These are phyloP conservation scores for Ophiocordyceps camponoti-saundersi DNA, from an alignment of 2,329 filamentous ascomycete genomes.

Conservation along the genomic window DNA sequence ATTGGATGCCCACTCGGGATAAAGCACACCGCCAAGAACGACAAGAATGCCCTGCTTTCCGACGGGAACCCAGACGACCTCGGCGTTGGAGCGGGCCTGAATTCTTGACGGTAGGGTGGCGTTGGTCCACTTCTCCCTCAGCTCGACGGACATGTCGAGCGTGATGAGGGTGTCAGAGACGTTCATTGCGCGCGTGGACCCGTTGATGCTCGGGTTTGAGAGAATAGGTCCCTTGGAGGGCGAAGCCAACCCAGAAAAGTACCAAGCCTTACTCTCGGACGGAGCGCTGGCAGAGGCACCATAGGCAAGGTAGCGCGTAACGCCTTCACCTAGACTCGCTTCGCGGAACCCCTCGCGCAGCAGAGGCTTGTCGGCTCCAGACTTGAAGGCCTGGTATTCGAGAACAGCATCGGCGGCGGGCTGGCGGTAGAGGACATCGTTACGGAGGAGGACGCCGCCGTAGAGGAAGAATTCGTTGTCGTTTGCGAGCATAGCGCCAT, in stretches of 20 bases:
- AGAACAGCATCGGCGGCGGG: constrained; percentile 27
- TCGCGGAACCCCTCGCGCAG: constrained; percentile 27
- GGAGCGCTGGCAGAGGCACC: constrained; percentile 48
- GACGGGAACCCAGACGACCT: constrained; percentile 62
- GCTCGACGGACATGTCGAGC: constrained; percentile 38
- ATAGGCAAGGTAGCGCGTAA: constrained; percentile 46
- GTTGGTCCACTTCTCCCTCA: constrained; percentile 38
- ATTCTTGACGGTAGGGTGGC: constrained; percentile 30
- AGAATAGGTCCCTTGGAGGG: constrained; percentile 31
- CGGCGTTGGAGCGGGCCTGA: constrained; percentile 40
- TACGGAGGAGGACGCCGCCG: constrained; percentile 31
- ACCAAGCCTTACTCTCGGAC: constrained; percentile 55
- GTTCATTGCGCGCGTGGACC: constrained; percentile 20
- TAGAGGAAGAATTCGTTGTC: constrained; percentile 46
- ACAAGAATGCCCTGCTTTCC: constrained; percentile 60
- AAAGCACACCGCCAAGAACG: constrained; percentile 56
- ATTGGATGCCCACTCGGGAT: constrained; percentile 30
- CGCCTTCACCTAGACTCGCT: constrained; percentile 19
- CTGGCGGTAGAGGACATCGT: constrained; percentile 15
- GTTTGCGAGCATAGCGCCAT: constrained; percentile 50
- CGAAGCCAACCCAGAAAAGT: constrained; percentile 47
- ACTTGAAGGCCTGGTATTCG: constrained; percentile 34
- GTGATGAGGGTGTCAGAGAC: constrained; percentile 41
- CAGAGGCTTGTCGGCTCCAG: constrained; percentile 24
- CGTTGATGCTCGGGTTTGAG: constrained; percentile 12